Base-by-base conservation (phyloP, 345 rosid species). In the Zanthoxylum bungeanum region DNA sequence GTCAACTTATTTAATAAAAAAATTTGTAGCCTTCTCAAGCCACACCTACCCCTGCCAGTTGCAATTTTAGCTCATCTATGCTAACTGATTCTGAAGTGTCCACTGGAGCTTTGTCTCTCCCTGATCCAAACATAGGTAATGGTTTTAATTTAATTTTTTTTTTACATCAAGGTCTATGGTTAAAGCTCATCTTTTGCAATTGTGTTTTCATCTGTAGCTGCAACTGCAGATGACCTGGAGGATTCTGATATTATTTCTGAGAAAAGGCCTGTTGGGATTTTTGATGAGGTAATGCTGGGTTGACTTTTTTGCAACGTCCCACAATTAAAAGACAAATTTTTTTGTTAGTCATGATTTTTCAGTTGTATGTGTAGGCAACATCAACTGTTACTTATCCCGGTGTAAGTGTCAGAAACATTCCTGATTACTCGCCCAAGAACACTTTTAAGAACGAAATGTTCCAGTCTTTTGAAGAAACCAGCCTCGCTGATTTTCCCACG, bases 1-100 rank as follows among this genome's bases (percentile, higher is more conserved):
- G 12, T n/a, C n/a, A n/a, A n/a, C n/a, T n/a, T n/a, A n/a, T n/a
- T 14, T 44, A 19, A n/a, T n/a, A n/a, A n/a, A n/a, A n/a, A n/a
- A n/a, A n/a, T n/a, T n/a, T n/a, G n/a, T n/a, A 83, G 85, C 71
- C 76, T 64, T 66, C 63, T 61, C 76, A 75, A 76, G 68, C 65
- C 36, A 66, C 75, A 55, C 34, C 61, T 14, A 72, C 73, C 30
- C 37, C 69, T 5, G 52, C 69, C 67, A 27, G 61, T 67, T 46
- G 40, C 60, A 66, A 60, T 63, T 57, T 80, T 70, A 44, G 61
- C 67, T 73, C 73, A 33, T 68, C 79, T 31, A 53, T 77, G 14
- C 58, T 50, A 66, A 63, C 68, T 58, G 55, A 68, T 57, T 60
- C 82, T 51, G 64, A 65, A 22, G 72, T 67, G 58, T 72, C 78